Base-by-base conservation (phyloP, 371 early-diverging fungal species). In the Rhizopus sp. region DNA sequence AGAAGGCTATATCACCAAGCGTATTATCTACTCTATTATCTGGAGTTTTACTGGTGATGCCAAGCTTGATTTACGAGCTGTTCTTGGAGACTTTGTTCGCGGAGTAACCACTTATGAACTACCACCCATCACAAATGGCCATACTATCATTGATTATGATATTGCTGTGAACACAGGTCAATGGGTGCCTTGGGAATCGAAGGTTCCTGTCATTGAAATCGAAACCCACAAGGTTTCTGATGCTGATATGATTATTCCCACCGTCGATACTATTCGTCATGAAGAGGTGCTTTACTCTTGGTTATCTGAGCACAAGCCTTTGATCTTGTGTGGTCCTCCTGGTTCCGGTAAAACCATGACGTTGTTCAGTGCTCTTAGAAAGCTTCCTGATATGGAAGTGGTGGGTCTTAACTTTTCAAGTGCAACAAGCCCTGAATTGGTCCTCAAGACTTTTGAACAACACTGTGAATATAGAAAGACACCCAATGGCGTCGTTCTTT, bases 331-430 rank as follows among this genome's bases (percentile, higher is more conserved):
- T 72, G 99, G 99, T 59, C 99, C 99, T 53, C 99, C 99, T 15
- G 99, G 99, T 55, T 95, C 95, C 10, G 99, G 99, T 73, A 98
- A 99, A 81, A 98, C 98, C 33, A 98, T 98, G 99, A 97, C 98
- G 1, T 74, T 99, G 53, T 93, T 98, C 70, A 88, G 95, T 61
- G 96, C 97, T 1, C 83, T 99, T 46, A 92, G 99, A 41, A 95
- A 93, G 62, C 75, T 97, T 53, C 91, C 96, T 9, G 95, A 96
- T 55, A 89, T 96, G 86, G 96, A 98, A 64, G 96, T 99, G 1
- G 95, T 93, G 3, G 96, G 94, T 60, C 92, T 99, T 60, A 99
- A 99, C 75, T 99, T 99, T 70, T 96, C 97, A 7, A 92, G 95
- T 66, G 98, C 97, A 4, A 98, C 99, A 2, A 93, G 94, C 0